Base-by-base conservation (phyloP, 768 basidiomycete species). In the Leccinum pellstonianum region DNA sequence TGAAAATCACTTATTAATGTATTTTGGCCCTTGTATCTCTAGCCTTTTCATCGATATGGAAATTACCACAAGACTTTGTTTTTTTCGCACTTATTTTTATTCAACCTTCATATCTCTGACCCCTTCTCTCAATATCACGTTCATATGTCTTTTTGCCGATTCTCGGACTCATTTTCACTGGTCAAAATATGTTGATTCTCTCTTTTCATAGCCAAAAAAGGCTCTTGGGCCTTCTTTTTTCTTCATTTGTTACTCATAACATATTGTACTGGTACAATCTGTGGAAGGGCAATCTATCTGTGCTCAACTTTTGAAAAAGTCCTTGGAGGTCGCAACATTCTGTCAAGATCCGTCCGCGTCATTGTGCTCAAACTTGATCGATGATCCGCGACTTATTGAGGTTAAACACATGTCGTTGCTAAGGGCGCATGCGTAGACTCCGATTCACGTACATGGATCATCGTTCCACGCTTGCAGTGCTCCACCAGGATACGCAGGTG, bases 1-100 rank as follows among this genome's bases (percentile, higher is more conserved):
- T 37, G 33, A 33, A 5, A 53, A 59, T 58, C n/a, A 11, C 21
- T 17, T 37, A 10, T 56, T 49, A 62, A 58, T 6, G 54, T 59
- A 53, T 43, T 58, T 35, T 43, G 23, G 19, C 41, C 47, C 6
- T 33, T 66, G 58, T 64, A 64, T 53, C 38, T 63, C 55, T 62
- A 71, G 70, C 58, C 38, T 54, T 33, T 27, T 51, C n/a, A 41
- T 41, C 41, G 21, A n/a, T 49, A 35, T 21, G 35, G 29, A 58
- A 56, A 19, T 56, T 12, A 46, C 19, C 19, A 46, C 43, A 10
- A 19, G 9, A 43, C 49, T 12, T 52, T 52, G 35, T 52, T 41
- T 33, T 21, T 41, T 25, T 57, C 12, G 7, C 11, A 15, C 14
- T 29, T 54, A 51, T 47, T 35, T 29, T 54, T 43, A 52, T 62